Evolutionary conservation across 495 filamentous ascomycete genomes (phyloP), one percentile per base, ranked within the genome.

Genomic region (Xylaria palmicola): DNA sequence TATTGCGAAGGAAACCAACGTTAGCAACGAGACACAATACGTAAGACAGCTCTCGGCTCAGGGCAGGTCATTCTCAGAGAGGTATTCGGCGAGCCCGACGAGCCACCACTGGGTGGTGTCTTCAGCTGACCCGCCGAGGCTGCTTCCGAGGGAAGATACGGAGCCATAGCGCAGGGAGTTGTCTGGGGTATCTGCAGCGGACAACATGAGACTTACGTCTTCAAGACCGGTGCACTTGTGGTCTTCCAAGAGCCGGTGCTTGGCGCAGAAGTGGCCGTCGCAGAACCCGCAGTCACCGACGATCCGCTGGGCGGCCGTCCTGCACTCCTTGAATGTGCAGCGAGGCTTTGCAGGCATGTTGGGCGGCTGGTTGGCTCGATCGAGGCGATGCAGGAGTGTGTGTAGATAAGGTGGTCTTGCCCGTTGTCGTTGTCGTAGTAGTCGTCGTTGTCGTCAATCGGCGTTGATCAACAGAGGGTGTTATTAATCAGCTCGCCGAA

Each of bases 231-330:
- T 85, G 77, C 94, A 98, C 72, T 90, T 88, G 78, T 98, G 94
- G 62, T 91, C 88, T 77, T 98, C 94, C 48, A 98, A 74, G 75
- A 98, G 85, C 15, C 94, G 82, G 78, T 98, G 94, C 79, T 90
- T 92, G 53, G 88, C 90, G 78, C 94, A 98, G 79, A 89, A 98
- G 74, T 94, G 89, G 15, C 92, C 92, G 51, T 86, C 78, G 81
- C 94, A 98, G 77, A 98, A 98, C 54, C 85, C 88, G 79, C 94
- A 98, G 77, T 98, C 94, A 9, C 95, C 95, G 43, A 96, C 90
- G 70, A 98, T 97, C 56, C 90, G 85, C 73, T 95, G 91, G 22
- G 92, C 92, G 32, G 83, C 82, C 62, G 88, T 84, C 72, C 83
- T 91, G 85, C 94, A 98, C 62, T 90, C 87, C 78, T 91, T 92